A percentile compares a stretch with the other conserved stretches of the same genome.
Evolutionary conservation across 1,139 yeast species (phyloP).

Genomic region (Hyphopichia burtonii): DNA sequence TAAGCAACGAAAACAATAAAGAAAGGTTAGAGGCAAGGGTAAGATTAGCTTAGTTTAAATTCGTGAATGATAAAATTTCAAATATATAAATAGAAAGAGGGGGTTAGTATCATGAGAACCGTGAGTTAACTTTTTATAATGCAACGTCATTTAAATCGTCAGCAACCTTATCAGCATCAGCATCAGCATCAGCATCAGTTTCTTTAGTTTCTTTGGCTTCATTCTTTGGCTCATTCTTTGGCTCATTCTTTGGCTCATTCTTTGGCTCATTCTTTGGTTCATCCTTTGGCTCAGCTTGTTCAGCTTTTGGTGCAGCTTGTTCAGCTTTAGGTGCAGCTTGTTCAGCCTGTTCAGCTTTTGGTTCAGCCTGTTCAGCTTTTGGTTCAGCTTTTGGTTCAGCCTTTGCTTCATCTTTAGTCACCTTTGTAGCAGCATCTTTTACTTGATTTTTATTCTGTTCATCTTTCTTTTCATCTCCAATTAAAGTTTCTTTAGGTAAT

Average conservation of each 20-base stretch:
- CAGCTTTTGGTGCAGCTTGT: conserved; percentile 11
- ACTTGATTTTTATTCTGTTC: not conserved
- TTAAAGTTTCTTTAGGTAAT: conserved; percentile 45
- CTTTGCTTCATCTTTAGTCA: not conserved
- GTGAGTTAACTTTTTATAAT: not conserved
- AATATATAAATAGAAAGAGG: too few relatives aligned
- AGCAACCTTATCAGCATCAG: not conserved
- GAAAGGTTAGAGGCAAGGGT: too few relatives aligned
- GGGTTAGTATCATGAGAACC: too few relatives aligned
- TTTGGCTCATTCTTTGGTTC: not conserved
- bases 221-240: not conserved
- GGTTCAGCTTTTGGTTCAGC: not conserved
- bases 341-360: too few relatives aligned
- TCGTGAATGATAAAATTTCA: too few relatives aligned
- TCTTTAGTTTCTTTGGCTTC: conserved; percentile 2
- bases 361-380: not conserved
- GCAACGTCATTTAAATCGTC: conserved; percentile 2
- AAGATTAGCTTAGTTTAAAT: too few relatives aligned
- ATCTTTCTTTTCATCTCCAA: conserved; percentile 23
- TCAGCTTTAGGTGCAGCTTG: not conserved
- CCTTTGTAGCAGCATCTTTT: conserved; percentile 1
- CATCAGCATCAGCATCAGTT: not conserved
- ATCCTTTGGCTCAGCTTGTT: not conserved
- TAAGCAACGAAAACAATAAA: too few relatives aligned
- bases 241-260: not conserved